phyloP scores from a whole-genome alignment of 2,329 filamentous ascomycete genomes.

The Herpotrichia juniperi region DNA sequence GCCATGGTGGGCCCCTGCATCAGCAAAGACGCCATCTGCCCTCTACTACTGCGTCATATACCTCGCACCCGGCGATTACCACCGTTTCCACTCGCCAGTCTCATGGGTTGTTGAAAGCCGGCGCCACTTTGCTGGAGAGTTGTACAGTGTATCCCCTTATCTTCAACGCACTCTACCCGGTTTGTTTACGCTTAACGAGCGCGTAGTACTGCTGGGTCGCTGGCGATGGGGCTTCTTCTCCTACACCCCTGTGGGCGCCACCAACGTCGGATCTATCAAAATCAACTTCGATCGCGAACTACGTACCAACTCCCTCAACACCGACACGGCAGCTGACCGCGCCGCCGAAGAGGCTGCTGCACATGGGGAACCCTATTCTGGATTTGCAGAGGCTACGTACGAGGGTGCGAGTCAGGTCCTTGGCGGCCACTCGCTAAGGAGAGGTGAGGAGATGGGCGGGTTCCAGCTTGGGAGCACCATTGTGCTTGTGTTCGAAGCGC shows the following conservation, averaged over 20 bases:
- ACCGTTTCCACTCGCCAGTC: conserved; percentile 94
- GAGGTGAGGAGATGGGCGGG: conserved; percentile 97
- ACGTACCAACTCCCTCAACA: conserved; percentile 88
- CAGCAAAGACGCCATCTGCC: conserved; percentile 60
- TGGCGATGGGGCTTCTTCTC: conserved; percentile 99
- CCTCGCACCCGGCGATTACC: conserved; percentile 95
- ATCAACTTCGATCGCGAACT: conserved; percentile 97
- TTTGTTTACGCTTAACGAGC: conserved; percentile 95
- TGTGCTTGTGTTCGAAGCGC: conserved; percentile 95
- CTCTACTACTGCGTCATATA: conserved; percentile 97
- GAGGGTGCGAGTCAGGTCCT: conserved; percentile 76
- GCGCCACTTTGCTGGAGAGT: conserved; percentile 95
- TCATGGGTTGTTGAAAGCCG: conserved; percentile 94
- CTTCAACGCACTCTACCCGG: conserved; percentile 90
- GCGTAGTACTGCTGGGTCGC: conserved; percentile 87
- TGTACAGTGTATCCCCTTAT: conserved; percentile 95
- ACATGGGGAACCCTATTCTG: conserved; percentile 82
- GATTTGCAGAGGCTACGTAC: conserved; percentile 92
- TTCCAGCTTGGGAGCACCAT: conserved; percentile 96
- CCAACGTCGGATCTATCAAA: conserved; percentile 95
- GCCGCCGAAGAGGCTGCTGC: conserved; percentile 80
- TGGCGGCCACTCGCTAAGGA: conserved; percentile 79
- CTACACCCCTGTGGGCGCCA: conserved; percentile 93
- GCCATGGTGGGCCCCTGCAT: conserved; percentile 55
- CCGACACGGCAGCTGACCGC: conserved; percentile 87